These are phyloP conservation scores for Penicillium coffeae DNA, from an alignment of 495 filamentous ascomycete genomes.

Conservation along the genomic window DNA sequence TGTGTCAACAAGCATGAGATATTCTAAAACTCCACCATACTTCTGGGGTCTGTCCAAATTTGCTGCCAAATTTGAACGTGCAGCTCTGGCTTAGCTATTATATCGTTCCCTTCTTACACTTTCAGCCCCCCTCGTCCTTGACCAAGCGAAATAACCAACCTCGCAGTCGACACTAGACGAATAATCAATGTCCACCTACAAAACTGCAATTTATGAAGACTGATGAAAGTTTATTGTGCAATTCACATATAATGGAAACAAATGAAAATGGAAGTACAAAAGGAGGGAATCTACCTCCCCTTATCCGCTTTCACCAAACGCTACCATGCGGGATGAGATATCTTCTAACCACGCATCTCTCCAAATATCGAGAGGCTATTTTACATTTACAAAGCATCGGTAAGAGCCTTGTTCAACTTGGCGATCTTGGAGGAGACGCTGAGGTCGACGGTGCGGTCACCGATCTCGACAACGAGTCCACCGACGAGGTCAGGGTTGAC, in stretches of 20 bases:
- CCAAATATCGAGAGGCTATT: conserved; percentile 22
- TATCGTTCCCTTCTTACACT: no score
- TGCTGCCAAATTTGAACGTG: no score
- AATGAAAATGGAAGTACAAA: conserved; percentile 18
- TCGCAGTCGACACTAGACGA: no score
- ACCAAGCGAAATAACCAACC: no score
- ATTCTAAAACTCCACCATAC: no score
- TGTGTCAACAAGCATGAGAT: no score
- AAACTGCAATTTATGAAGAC: neutral
- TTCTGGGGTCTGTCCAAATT: no score
- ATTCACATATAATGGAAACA: conserved; percentile 31
- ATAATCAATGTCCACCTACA: neutral
- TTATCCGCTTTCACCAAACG: conserved; percentile 21
- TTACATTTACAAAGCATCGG: conserved; percentile 83
- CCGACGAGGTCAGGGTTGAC: conserved; percentile 93
- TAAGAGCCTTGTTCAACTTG: conserved; percentile 99
- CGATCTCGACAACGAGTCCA: conserved; percentile 92
- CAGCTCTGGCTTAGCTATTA: no score
- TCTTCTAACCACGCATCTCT: conserved; percentile 21
- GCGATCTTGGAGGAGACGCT: conserved; percentile 91
- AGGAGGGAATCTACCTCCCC: conserved; percentile 1
- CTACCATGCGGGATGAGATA: conserved; percentile 28
- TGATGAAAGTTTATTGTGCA: conserved; percentile 10
- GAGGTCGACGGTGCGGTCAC: conserved; percentile 96
- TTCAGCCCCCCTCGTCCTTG: no score